Evolutionary conservation across 106 monocot genomes (phyloP), one percentile per base, ranked within the genome.

Genomic region (Dioscorea dumetorum): DNA sequence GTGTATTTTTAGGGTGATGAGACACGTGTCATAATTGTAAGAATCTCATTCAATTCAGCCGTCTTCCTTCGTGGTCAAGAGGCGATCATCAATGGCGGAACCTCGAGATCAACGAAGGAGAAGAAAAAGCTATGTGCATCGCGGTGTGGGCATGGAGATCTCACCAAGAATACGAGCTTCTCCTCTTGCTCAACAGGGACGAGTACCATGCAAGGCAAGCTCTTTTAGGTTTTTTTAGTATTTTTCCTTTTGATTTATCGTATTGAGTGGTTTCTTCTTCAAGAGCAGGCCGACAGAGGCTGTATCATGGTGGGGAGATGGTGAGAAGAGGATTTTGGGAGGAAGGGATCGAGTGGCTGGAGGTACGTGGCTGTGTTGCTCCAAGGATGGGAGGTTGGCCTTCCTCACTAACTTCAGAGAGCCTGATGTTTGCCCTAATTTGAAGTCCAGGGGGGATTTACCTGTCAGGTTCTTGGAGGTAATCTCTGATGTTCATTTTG

Each of bases 401-500:
- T 90, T 86, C 58, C 68, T 90, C 11, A 85, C 90, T 10, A 90
- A 90, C 56, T 53, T 85, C 6, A 66, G 79, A 70, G 82, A 81
- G 62, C 72, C 72, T 54, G 48, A 48, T 49, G 48, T 28, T 19
- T 18, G 22, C 60, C 54, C 74, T 11, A 60, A 19, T 41, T 71
- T 82, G 19, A 92, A 81, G 76, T 78, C 73, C 22, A 91, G 95
- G 68, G 91, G 91, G 41, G 82, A 78, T 77, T 65, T 97, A 76
- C 81, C 91, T 2, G 19, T 76, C 24, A 84, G 75, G 72, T 97
- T 97, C 75, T 72, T 99, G 34, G 54, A 87, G 92, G 97, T 99
- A 57, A 12, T 71, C 22, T 33, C 61, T 19, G 19, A 54, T 54
- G 54, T 13, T 18, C 54, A 54, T 54, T 18, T 18, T 54, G 15